Conservation (phyloP, 163 green algal genomes). For the Scenedesmus sp. region DNA sequence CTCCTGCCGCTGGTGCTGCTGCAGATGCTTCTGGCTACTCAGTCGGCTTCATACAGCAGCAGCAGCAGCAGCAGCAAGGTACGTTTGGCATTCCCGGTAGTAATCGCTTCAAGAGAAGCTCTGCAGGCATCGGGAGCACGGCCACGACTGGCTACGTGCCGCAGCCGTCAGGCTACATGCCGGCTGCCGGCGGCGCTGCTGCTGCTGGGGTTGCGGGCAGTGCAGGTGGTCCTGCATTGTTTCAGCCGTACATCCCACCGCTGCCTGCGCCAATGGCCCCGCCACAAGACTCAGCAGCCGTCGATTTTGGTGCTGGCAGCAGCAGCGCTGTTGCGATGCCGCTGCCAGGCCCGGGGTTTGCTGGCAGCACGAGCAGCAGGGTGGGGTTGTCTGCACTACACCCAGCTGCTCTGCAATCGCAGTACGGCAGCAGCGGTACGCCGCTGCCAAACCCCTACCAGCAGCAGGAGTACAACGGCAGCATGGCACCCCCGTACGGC, state of each 20-base stretch:
- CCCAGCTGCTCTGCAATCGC: not conserved
- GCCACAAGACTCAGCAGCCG: not conserved
- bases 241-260: not conserved
- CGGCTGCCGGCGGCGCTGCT: not conserved
- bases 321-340: not conserved
- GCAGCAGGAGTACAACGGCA: not conserved
- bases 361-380: not conserved
- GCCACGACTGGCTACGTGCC: not conserved
- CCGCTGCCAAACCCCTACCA: not conserved
- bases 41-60: not conserved
- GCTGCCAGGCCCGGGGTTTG: not conserved
- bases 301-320: slow-evolving; percentile 19
- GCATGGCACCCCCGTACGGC: not conserved
- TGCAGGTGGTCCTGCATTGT: not conserved
- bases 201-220: not conserved
- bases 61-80: slow-evolving; percentile 17
- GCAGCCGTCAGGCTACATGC: not conserved
- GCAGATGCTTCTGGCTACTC: not conserved
- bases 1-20: no score
- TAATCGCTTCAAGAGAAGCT: not conserved
- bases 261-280: not conserved
- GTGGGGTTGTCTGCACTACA: not conserved
- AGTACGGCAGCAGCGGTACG: not conserved
- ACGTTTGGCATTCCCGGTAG: not conserved
- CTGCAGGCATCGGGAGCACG: not conserved